phyloP scores from a whole-genome alignment of 2,329 filamentous ascomycete genomes.

The Fusarium temperatum region DNA sequence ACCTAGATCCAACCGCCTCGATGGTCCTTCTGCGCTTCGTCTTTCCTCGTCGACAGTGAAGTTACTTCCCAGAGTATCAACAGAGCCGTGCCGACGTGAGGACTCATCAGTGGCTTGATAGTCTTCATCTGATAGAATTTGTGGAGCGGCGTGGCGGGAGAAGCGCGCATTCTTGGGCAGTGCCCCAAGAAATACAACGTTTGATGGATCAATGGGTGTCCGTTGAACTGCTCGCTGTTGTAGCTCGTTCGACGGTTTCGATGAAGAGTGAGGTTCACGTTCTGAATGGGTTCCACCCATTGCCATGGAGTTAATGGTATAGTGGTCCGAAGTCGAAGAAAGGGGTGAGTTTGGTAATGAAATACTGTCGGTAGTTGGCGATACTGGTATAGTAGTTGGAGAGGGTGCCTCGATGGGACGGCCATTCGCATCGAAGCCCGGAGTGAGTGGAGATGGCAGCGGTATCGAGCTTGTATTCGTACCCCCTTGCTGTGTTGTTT shows the following conservation, averaged over 20 bases:
- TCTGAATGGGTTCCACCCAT: conserved; percentile 12
- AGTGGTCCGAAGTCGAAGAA: conserved; percentile 14
- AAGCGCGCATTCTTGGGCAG: conserved; percentile 58
- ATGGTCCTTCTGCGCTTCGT: conserved; percentile 41
- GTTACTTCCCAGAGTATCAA: conserved; percentile 64
- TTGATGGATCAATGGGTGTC: conserved; percentile 61
- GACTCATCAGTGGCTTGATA: neutral
- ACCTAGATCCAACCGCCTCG: conserved; percentile 36
- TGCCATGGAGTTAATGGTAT: conserved; percentile 12
- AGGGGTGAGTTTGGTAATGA: conserved; percentile 31
- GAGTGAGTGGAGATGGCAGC: conserved; percentile 56
- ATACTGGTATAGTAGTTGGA: conserved; percentile 47
- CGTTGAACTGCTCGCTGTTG: conserved; percentile 50
- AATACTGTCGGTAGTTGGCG: conserved; percentile 16
- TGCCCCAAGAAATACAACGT: conserved; percentile 64
- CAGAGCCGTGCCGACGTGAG: conserved; percentile 12
- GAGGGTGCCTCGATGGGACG: conserved; percentile 53
- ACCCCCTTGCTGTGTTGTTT: conserved; percentile 29
- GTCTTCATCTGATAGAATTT: neutral
- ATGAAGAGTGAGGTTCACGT: neutral
- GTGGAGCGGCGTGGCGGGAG: conserved; percentile 26
- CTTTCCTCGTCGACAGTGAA: conserved; percentile 64
- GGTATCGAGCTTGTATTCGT: conserved; percentile 49
- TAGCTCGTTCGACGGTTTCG: neutral
- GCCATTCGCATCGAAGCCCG: conserved; percentile 55